Conservation (phyloP, 2,329 filamentous ascomycete species). For the Coniochaeta ligniaria region DNA sequence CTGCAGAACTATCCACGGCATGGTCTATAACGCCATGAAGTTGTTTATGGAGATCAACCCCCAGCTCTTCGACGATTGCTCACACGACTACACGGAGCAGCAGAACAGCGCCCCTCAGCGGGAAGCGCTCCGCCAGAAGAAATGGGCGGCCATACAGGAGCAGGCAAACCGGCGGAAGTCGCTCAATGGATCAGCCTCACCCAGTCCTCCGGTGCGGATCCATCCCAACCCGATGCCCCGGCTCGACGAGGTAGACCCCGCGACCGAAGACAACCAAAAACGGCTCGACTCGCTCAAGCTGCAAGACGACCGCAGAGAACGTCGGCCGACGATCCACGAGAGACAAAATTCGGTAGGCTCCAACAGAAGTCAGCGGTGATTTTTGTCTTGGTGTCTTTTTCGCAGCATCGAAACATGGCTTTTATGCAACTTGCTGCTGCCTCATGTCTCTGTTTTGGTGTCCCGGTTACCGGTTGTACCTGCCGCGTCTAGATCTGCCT, state of each 20-base stretch:
- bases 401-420: too few relatives aligned
- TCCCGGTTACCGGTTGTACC: not conserved
- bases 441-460: slow-evolving; percentile 2
- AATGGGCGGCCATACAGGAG: slow-evolving; percentile 82
- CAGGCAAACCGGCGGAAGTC: slow-evolving; percentile 65
- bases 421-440: slow-evolving; percentile 4
- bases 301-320: slow-evolving; percentile 64
- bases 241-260: slow-evolving; percentile 71
- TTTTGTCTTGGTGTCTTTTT: slow-evolving; percentile 10
- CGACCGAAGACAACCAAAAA: slow-evolving; percentile 77
- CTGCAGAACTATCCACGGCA: slow-evolving; percentile 89
- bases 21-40: slow-evolving; percentile 99
- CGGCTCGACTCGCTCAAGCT: slow-evolving; percentile 84
- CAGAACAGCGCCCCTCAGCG: slow-evolving; percentile 87
- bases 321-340: slow-evolving; percentile 47
- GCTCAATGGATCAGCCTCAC: slow-evolving; percentile 26
- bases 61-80: slow-evolving; percentile 96
- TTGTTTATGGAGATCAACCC: slow-evolving; percentile 99
- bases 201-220: slow-evolving; percentile 21
- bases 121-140: slow-evolving; percentile 72
- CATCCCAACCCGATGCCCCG: slow-evolving; percentile 37
- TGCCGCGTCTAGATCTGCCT: not conserved
- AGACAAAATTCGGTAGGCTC: slow-evolving; percentile 54
- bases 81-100: slow-evolving; percentile 93
- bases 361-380: slow-evolving; percentile 42